Conservation (phyloP, 352 stramenopile species). For the Globisporangium nodosum region DNA sequence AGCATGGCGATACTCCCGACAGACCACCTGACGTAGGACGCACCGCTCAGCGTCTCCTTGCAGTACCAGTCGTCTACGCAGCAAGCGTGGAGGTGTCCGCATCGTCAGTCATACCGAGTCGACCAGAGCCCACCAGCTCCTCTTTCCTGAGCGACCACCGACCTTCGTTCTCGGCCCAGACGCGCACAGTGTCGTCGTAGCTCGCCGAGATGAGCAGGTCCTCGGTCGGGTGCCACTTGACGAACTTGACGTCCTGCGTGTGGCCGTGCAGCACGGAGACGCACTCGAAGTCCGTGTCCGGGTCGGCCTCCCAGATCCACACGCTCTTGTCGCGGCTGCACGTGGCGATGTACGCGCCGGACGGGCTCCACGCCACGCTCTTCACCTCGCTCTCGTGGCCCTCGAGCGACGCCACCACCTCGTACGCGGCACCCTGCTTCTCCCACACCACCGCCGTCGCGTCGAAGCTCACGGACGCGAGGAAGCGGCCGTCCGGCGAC, state of each 20-base stretch:
- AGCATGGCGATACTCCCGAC: no score
- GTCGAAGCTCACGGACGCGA: slow-evolving; percentile 97
- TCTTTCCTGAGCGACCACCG: no score
- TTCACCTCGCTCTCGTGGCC: slow-evolving; percentile 99
- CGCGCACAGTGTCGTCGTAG: slow-evolving; percentile 96
- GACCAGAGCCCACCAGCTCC: no score
- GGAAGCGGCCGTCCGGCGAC: slow-evolving; percentile 68
- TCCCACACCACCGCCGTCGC: slow-evolving; percentile 94
- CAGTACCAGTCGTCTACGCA: slow-evolving; percentile 94
- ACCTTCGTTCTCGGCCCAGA: slow-evolving; percentile 93
- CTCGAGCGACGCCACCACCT: slow-evolving; percentile 95
- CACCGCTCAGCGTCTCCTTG: slow-evolving; percentile 85
- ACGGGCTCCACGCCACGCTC: slow-evolving; percentile 92
- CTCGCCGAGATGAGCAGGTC: slow-evolving; percentile 85
- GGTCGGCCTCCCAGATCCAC: slow-evolving; percentile 97
- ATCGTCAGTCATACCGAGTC: no score
- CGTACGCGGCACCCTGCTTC: slow-evolving; percentile 82
- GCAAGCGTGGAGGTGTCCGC: background rate
- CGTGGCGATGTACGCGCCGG: slow-evolving; percentile 92
- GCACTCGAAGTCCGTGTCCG: slow-evolving; percentile 96
- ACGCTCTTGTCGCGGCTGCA: slow-evolving; percentile 98
- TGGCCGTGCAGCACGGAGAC: slow-evolving; percentile 95
- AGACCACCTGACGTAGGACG: background rate
- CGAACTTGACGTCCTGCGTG: slow-evolving; percentile 95
- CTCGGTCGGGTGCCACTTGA: slow-evolving; percentile 89